These are phyloP conservation scores for Tricholoma hemisulphureum DNA, from an alignment of 768 basidiomycete genomes.

Conservation along the genomic window DNA sequence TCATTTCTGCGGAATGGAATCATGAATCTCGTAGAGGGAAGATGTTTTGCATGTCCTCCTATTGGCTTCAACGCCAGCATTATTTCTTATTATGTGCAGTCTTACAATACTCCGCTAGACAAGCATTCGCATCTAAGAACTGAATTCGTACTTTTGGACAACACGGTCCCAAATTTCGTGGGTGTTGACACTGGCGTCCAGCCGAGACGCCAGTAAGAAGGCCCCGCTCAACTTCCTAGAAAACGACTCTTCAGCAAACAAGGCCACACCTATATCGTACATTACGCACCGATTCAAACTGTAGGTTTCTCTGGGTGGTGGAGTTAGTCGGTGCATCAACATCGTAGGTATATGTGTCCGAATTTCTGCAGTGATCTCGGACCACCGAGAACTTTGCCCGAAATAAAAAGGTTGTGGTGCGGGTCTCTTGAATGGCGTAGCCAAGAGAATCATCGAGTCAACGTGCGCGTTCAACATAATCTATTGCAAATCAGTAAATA, in stretches of 20 bases:
- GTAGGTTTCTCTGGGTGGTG: conserved; percentile 93
- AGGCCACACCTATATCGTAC: background rate
- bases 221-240: conserved; percentile 78
- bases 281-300: conserved; percentile 78
- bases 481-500: conserved; percentile 36
- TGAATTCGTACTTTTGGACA: conserved; percentile 42
- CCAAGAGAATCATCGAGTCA: conserved; percentile 78
- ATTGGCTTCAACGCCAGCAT: conserved; percentile 26
- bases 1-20: conserved; percentile 6
- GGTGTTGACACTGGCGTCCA: conserved; percentile 75
- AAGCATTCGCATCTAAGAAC: conserved; percentile 10
- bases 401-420: conserved; percentile 79
- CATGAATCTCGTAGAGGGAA: conserved; percentile 18
- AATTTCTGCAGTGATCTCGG: conserved; percentile 73
- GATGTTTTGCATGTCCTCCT: conserved; percentile 1
- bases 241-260: background rate
- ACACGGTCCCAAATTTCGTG: conserved; percentile 73
- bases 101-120: background rate
- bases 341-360: conserved; percentile 84
- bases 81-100: background rate
- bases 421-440: conserved; percentile 72
- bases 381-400: conserved; percentile 61
- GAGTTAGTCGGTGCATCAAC: conserved; percentile 84
- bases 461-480: conserved; percentile 86
- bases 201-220: conserved; percentile 73